Conservation (phyloP, 306 rosid genomes). For the Rosa chinensis region DNA sequence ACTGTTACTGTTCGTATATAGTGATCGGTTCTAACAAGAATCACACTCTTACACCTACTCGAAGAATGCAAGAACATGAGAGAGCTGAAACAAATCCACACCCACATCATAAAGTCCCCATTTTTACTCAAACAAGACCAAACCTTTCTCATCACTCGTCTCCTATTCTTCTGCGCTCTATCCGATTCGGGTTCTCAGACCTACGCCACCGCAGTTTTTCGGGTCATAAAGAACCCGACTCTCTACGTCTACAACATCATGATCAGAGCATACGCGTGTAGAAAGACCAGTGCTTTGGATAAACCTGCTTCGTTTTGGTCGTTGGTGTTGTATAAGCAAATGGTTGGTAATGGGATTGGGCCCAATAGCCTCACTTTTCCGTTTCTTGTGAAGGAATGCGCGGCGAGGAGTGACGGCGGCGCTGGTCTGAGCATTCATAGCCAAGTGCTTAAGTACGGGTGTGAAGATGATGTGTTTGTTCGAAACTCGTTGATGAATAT, state of each 20-base stretch:
- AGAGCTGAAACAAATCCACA: slow-evolving; percentile 62
- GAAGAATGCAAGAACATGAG: slow-evolving; percentile 55
- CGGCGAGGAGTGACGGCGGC: slow-evolving; percentile 30
- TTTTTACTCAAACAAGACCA: slow-evolving; percentile 36
- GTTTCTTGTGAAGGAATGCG: slow-evolving; percentile 59
- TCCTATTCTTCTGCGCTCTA: slow-evolving; percentile 63
- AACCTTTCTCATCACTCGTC: slow-evolving; percentile 52
- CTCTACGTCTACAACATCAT: slow-evolving; percentile 60
- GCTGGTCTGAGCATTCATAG: slow-evolving; percentile 50
- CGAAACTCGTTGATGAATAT: slow-evolving; percentile 52
- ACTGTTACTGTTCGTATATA: too few relatives aligned
- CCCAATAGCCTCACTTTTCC: slow-evolving; percentile 76
- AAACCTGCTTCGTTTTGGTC: slow-evolving; percentile 22
- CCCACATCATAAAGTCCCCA: slow-evolving; percentile 59
- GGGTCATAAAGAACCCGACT: slow-evolving; percentile 46
- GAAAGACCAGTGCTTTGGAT: slow-evolving; percentile 19
- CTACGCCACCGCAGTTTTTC: slow-evolving; percentile 57
- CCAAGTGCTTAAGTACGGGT: slow-evolving; percentile 61
- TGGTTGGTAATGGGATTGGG: slow-evolving; percentile 44
- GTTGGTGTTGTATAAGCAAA: slow-evolving; percentile 51
- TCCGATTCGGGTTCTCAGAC: slow-evolving; percentile 54
- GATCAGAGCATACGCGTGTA: slow-evolving; percentile 56
- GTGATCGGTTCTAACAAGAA: too few relatives aligned
- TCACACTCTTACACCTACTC: slow-evolving; percentile 42
- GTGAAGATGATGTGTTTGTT: slow-evolving; percentile 47